Evolutionary conservation across 768 basidiomycete species (phyloP).

Genomic region (Phylloporus arenicola): DNA sequence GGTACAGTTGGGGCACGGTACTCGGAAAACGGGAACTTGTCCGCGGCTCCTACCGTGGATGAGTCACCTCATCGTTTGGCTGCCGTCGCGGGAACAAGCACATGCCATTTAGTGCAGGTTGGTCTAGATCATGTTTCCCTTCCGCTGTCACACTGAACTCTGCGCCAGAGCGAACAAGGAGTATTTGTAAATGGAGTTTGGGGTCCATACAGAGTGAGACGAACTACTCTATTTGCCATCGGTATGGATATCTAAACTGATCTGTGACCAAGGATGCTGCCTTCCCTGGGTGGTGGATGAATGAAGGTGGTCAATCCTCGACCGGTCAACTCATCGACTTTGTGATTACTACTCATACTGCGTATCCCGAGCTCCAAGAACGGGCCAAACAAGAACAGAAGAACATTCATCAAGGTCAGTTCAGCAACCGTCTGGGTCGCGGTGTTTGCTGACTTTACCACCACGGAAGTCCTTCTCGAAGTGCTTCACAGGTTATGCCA

Average conservation of each 20-base stretch:
- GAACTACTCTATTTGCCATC: background rate
- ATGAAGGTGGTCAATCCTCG: conserved; percentile 97
- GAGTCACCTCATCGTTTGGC: conserved; percentile 83
- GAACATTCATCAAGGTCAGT: conserved; percentile 51
- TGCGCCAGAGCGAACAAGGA: conserved; percentile 63
- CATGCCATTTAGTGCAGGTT: conserved; percentile 91
- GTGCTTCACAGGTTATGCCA: conserved; percentile 60
- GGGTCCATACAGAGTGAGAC: conserved; percentile 75
- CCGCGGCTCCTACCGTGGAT: conserved; percentile 54
- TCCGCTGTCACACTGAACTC: background rate
- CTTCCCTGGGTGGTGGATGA: conserved; percentile 98
- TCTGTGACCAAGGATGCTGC: conserved; percentile 58
- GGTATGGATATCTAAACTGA: conserved; percentile 1
- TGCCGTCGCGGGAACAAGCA: conserved; percentile 93
- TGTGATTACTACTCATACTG: conserved; percentile 86
- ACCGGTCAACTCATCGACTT: conserved; percentile 96
- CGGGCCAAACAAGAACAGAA: conserved; percentile 53
- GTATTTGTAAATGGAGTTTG: conserved; percentile 90
- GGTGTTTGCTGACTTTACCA: background rate
- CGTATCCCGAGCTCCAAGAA: conserved; percentile 66
- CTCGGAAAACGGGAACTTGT: conserved; percentile 47
- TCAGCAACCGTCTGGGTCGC: background rate
- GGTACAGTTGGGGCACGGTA: conserved; percentile 87
- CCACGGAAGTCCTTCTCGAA: conserved; percentile 59
- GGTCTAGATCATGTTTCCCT: conserved; percentile 2